phyloP scores from a whole-genome alignment of 371 early-diverging fungal genomes.

The Coemansia sp. region DNA sequence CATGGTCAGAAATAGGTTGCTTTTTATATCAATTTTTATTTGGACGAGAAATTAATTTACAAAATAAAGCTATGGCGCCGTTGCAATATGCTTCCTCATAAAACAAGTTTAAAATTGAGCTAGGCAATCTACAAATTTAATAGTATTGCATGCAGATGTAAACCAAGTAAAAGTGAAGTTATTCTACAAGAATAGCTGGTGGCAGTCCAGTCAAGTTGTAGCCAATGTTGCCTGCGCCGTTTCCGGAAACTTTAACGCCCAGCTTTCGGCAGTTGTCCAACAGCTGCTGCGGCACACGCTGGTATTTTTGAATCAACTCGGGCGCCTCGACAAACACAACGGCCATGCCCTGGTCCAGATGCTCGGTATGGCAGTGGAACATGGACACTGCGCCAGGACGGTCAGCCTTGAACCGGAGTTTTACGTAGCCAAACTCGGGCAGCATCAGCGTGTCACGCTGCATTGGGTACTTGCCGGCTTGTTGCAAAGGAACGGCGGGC shows the following conservation, averaged over 20 bases:
- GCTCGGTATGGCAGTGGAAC: slow-evolving; percentile 82
- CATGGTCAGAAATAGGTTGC: too few relatives aligned
- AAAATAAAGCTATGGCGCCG: too few relatives aligned
- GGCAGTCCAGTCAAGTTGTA: not conserved
- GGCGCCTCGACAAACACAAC: slow-evolving; percentile 69
- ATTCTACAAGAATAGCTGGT: not conserved
- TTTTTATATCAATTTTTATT: too few relatives aligned
- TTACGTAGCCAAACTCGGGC: slow-evolving; percentile 56
- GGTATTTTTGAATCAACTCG: slow-evolving; percentile 52
- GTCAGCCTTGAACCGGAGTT: slow-evolving; percentile 66
- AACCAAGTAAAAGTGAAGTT: not conserved
- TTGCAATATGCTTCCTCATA: too few relatives aligned
- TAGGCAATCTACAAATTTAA: not conserved
- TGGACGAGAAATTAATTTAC: too few relatives aligned
- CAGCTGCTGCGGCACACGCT: slow-evolving; percentile 52
- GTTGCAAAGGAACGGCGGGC: not conserved
- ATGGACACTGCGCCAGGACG: slow-evolving; percentile 78
- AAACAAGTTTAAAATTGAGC: too few relatives aligned
- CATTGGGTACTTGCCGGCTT: not conserved
- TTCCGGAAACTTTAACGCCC: slow-evolving; percentile 36
- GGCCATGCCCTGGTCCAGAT: slow-evolving; percentile 65
- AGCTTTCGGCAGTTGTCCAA: slow-evolving; percentile 57
- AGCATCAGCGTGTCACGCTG: slow-evolving; percentile 38
- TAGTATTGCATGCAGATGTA: not conserved
- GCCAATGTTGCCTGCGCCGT: slow-evolving; percentile 1